Conservation (phyloP, 2,329 filamentous ascomycete genomes). For the Ophiostoma triangulosporum region DNA sequence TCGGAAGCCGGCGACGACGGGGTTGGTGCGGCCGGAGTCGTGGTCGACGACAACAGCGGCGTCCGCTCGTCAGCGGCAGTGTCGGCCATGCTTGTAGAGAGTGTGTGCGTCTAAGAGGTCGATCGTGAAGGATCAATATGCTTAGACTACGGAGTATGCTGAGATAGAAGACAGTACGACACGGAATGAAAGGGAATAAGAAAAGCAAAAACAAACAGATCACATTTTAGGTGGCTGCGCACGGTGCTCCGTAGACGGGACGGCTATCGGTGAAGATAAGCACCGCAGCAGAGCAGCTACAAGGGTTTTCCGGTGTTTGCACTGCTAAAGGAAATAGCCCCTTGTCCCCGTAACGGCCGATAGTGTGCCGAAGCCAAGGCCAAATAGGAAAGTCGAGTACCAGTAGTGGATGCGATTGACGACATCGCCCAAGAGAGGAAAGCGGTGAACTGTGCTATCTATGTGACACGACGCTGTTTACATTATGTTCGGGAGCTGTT, state of each 20-base stretch:
- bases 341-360: neutral
- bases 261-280: neutral
- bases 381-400: neutral
- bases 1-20: neutral
- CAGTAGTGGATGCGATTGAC: neutral
- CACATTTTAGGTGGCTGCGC: neutral
- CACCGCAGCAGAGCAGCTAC: neutral
- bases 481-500: too few relatives aligned
- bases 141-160: neutral
- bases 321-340: neutral
- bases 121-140: too few relatives aligned
- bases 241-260: neutral
- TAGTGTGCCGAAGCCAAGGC: neutral
- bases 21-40: neutral
- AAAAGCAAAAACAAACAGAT: neutral
- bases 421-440: neutral
- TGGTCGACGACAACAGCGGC: slow-evolving; percentile 7
- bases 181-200: neutral
- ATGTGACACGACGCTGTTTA: too few relatives aligned
- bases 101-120: too few relatives aligned
- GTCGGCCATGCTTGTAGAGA: neutral
- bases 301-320: neutral
- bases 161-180: too few relatives aligned
- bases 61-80: slow-evolving; percentile 10
- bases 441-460: too few relatives aligned